Conservation (phyloP, 2,329 filamentous ascomycete species). For the Mollisiaceae sp. region DNA sequence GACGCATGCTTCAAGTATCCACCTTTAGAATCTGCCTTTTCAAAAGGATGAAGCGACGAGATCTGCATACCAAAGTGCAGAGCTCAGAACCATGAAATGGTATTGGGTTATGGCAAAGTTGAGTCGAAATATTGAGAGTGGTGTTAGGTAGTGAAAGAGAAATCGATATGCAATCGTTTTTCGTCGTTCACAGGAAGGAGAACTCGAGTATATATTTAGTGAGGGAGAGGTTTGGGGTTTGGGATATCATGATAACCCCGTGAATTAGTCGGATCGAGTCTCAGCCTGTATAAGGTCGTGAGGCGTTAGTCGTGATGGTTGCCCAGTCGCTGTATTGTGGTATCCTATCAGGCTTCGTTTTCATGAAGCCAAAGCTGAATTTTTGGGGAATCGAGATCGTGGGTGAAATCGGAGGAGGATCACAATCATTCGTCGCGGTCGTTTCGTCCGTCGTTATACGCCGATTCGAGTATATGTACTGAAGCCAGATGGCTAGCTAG, state of each 20-base stretch:
- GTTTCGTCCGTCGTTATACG: slow-evolving; percentile 22
- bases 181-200: slow-evolving; percentile 18
- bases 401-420: slow-evolving; percentile 24
- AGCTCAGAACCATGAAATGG: slow-evolving; percentile 6
- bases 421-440: slow-evolving; percentile 29
- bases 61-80: slow-evolving; percentile 24
- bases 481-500: slow-evolving; percentile 26
- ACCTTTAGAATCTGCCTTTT: background rate
- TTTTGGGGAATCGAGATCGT: slow-evolving; percentile 35
- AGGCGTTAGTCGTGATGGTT: slow-evolving; percentile 44
- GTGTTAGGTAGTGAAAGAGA: slow-evolving; percentile 14
- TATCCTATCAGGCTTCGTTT: slow-evolving; percentile 35
- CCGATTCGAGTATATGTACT: slow-evolving; percentile 34
- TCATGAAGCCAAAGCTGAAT: slow-evolving; percentile 29
- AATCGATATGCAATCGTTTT: slow-evolving; percentile 21
- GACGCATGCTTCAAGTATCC: slow-evolving; percentile 9
- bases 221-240: slow-evolving; percentile 12
- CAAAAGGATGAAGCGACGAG: slow-evolving; percentile 31
- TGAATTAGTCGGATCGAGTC: slow-evolving; percentile 29
- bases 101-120: background rate
- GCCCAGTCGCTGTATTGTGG: slow-evolving; percentile 43
- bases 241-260: slow-evolving; percentile 20
- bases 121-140: slow-evolving; percentile 5
- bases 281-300: slow-evolving; percentile 33
- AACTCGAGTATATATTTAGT: slow-evolving; percentile 24